Evolutionary conservation across 108 stramenopile species (phyloP).

Genomic region (Skeletonema tropicum): DNA sequence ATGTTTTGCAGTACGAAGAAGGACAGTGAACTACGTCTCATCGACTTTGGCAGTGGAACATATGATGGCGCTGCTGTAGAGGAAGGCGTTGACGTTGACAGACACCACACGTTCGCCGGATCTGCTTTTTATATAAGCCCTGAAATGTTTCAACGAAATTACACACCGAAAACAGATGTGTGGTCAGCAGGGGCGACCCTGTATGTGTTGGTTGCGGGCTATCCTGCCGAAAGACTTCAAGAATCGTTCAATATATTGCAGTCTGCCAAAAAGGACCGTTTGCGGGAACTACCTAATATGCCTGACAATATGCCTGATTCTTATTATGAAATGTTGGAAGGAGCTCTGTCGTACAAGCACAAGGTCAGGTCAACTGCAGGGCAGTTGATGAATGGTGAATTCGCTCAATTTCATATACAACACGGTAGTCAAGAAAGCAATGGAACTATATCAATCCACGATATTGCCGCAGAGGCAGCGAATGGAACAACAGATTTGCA

Average conservation of each 20-base stretch:
- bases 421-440: constrained; percentile 13
- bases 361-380: constrained; percentile 64
- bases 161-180: constrained; percentile 66
- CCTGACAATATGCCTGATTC: constrained; percentile 80
- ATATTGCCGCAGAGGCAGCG: constrained; percentile 51
- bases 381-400: constrained; percentile 65
- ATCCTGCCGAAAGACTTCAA: constrained; percentile 75
- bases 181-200: constrained; percentile 78
- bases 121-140: constrained; percentile 86
- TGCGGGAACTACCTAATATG: constrained; percentile 66
- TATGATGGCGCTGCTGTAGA: constrained; percentile 29
- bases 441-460: constrained; percentile 46
- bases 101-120: constrained; percentile 83
- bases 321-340: constrained; percentile 73
- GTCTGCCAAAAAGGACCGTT: constrained; percentile 34
- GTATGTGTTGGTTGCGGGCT: constrained; percentile 86
- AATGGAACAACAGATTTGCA: not conserved
- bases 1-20: constrained; percentile 66
- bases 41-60: constrained; percentile 87
- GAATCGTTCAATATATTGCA: constrained; percentile 77
- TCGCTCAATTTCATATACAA: constrained; percentile 72
- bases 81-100: constrained; percentile 16
- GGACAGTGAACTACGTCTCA: constrained; percentile 67
- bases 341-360: constrained; percentile 61
- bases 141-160: constrained; percentile 75